Evolutionary conservation across 345 rosid species (phyloP).

Genomic region (Aquilaria malaccensis): DNA sequence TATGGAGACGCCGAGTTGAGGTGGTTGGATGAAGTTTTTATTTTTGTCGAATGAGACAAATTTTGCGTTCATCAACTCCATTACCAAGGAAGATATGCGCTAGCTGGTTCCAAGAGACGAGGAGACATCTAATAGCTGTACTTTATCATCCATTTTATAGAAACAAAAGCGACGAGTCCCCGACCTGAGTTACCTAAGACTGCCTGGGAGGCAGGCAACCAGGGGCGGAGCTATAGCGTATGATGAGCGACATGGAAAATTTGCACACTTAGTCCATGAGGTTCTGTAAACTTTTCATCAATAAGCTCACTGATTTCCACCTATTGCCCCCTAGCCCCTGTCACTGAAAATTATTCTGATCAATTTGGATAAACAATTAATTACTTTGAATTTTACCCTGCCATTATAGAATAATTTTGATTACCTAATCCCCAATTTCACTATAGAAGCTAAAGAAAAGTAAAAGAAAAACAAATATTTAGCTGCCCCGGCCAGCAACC

Average conservation of each 20-base stretch:
- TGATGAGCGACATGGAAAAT: not conserved
- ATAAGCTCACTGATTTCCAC: too few relatives aligned
- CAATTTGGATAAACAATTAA: too few relatives aligned
- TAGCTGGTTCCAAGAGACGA: not conserved
- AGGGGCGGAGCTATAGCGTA: not conserved
- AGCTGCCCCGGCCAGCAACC: too few relatives aligned
- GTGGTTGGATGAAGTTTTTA: not conserved
- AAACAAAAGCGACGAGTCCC: conserved; percentile 14
- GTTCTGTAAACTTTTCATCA: not conserved
- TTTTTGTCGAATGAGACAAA: conserved; percentile 11
- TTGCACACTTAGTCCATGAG: not conserved
- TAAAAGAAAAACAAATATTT: too few relatives aligned
- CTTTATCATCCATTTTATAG: not conserved
- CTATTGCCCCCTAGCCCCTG: too few relatives aligned
- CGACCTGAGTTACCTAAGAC: conserved; percentile 11
- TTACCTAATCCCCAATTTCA: too few relatives aligned
- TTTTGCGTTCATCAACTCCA: not conserved
- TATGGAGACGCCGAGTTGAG: not conserved
- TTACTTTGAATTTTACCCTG: too few relatives aligned
- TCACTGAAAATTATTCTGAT: too few relatives aligned
- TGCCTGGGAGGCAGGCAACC: not conserved
- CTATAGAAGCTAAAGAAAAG: too few relatives aligned
- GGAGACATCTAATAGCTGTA: not conserved
- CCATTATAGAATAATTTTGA: too few relatives aligned
- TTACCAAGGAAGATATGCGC: conserved; percentile 6